These are phyloP conservation scores for Ceraceosorus bombacis DNA, from an alignment of 1,284 basidiomycete species.

Conservation along the genomic window DNA sequence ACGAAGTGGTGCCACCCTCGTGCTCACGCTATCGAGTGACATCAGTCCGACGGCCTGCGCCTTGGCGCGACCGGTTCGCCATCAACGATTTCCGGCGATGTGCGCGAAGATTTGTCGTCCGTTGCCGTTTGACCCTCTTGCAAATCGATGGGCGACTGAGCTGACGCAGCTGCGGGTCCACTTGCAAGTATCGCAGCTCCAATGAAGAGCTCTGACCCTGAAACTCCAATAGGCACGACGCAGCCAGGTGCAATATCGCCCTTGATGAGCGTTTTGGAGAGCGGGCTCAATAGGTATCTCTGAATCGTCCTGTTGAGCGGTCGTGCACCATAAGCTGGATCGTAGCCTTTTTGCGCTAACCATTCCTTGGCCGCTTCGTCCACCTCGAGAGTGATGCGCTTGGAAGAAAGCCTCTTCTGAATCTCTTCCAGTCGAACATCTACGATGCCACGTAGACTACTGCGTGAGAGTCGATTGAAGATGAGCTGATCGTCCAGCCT, in stretches of 20 bases:
- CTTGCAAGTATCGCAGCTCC: too few relatives aligned
- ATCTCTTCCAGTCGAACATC: conserved; percentile 55
- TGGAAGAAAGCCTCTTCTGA: conserved; percentile 16
- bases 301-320: conserved; percentile 52
- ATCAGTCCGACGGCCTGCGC: too few relatives aligned
- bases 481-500: conserved; percentile 62
- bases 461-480: conserved; percentile 71
- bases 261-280: conserved; percentile 29
- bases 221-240: conserved; percentile 12
- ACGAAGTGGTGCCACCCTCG: too few relatives aligned
- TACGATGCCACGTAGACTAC: conserved; percentile 65
- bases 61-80: too few relatives aligned
- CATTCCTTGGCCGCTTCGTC: conserved; percentile 61
- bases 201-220: too few relatives aligned
- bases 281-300: conserved; percentile 35
- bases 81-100: too few relatives aligned
- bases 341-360: conserved; percentile 74
- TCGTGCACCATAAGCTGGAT: conserved; percentile 74
- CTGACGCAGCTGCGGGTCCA: too few relatives aligned
- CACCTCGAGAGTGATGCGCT: conserved; percentile 65
- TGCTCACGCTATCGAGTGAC: too few relatives aligned
- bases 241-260: conserved; percentile 23
- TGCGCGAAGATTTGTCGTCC: too few relatives aligned
- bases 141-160: too few relatives aligned
- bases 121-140: too few relatives aligned